These are phyloP conservation scores for Neurospora sp. DNA, from an alignment of 495 filamentous ascomycete genomes.

Conservation along the genomic window DNA sequence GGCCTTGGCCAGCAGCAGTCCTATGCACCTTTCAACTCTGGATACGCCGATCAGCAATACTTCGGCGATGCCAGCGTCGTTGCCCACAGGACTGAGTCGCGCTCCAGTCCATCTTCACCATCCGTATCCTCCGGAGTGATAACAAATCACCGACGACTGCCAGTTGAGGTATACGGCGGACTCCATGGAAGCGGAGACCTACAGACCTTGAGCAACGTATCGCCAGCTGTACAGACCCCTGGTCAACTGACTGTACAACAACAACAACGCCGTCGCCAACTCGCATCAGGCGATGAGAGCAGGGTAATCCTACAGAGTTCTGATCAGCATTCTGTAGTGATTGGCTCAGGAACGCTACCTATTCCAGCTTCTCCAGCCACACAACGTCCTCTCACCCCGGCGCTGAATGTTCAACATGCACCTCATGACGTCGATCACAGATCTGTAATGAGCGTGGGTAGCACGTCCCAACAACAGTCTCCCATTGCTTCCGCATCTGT, in stretches of 20 bases:
- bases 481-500: neutral
- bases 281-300: neutral
- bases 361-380: neutral
- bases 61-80: conserved; percentile 1
- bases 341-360: neutral
- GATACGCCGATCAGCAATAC: neutral
- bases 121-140: neutral
- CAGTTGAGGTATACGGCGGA: neutral
- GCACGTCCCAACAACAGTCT: neutral
- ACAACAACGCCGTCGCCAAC: neutral
- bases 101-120: conserved; percentile 5
- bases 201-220: neutral
- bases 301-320: neutral
- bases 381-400: neutral
- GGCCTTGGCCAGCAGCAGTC: conserved; percentile 8
- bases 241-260: neutral
- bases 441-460: neutral
- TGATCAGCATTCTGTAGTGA: neutral
- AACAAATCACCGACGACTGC: neutral
- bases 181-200: neutral
- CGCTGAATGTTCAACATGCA: neutral
- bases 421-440: neutral
- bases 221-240: neutral
- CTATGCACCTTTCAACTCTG: neutral
- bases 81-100: conserved; percentile 4